These are phyloP conservation scores for Angophora floribunda DNA, from an alignment of 345 rosid species.

Conservation along the genomic window DNA sequence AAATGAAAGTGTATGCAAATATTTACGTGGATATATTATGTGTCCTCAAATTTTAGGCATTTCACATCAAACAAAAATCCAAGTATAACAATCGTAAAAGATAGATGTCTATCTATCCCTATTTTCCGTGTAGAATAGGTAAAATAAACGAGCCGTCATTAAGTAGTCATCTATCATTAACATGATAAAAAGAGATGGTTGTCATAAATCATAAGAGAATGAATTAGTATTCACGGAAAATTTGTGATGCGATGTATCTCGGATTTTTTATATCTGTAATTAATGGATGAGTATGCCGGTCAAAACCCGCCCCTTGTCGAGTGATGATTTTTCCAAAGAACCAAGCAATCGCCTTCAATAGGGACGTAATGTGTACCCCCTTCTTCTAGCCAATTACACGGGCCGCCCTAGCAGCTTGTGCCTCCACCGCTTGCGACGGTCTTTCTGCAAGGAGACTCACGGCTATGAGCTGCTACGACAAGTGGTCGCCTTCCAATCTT, in stretches of 20 bases:
- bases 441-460: neutral
- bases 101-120: neutral
- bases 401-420: neutral
- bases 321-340: neutral
- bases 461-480: neutral
- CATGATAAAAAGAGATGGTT: neutral
- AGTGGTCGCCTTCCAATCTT: neutral
- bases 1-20: neutral
- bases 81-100: neutral
- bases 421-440: neutral
- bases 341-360: neutral
- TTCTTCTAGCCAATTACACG: neutral
- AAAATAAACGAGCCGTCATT: neutral
- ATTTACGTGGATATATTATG: neutral
- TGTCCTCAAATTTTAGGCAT: neutral
- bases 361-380: neutral
- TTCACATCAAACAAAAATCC: neutral
- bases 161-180: neutral
- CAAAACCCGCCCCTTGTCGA: neutral
- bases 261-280: neutral
- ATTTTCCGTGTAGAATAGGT: neutral
- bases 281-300: neutral
- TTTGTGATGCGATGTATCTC: neutral
- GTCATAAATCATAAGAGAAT: fast-evolving
- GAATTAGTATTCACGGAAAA: neutral